These are phyloP conservation scores for Phenoliferia sp. DNA, from an alignment of 1,284 basidiomycete species.

Conservation along the genomic window DNA sequence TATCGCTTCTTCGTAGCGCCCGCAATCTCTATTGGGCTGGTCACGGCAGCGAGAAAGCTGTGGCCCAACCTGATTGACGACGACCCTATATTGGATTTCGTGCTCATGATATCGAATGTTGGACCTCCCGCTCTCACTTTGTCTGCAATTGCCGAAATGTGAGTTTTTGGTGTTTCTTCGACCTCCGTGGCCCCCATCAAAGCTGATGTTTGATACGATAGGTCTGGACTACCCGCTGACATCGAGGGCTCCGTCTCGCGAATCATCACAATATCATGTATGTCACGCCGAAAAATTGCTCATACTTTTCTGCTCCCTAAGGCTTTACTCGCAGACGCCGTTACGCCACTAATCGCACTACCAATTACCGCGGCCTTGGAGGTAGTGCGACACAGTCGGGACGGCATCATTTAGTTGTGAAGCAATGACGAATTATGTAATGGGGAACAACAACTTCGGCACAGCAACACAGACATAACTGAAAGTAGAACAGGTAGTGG, in stretches of 20 bases:
- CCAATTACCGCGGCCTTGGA: slow-evolving; percentile 32
- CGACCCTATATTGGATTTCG: slow-evolving; percentile 39
- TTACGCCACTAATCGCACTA: slow-evolving; percentile 38
- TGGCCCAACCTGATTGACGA: slow-evolving; percentile 31
- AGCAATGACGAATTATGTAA: too few species aligned
- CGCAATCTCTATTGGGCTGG: slow-evolving; percentile 33
- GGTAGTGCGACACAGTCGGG: background rate
- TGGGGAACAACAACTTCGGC: too few species aligned
- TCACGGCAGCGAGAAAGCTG: slow-evolving; percentile 35
- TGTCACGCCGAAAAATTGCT: background rate
- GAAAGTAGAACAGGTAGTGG: too few species aligned
- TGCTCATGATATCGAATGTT: slow-evolving; percentile 39
- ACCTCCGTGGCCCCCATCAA: background rate
- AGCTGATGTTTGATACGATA: slow-evolving; percentile 6
- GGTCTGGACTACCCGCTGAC: slow-evolving; percentile 35
- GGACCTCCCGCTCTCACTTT: slow-evolving; percentile 43
- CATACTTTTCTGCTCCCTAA: background rate
- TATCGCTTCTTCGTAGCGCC: slow-evolving; percentile 41
- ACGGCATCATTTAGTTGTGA: background rate
- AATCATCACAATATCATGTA: slow-evolving; percentile 29
- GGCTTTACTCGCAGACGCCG: slow-evolving; percentile 31
- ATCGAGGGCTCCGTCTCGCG: slow-evolving; percentile 38
- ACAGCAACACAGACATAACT: too few species aligned
- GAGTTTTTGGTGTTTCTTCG: background rate
- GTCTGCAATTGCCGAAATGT: slow-evolving; percentile 36